Conservation (phyloP, 768 basidiomycete genomes). For the Leucocoprinus birnbaumii region DNA sequence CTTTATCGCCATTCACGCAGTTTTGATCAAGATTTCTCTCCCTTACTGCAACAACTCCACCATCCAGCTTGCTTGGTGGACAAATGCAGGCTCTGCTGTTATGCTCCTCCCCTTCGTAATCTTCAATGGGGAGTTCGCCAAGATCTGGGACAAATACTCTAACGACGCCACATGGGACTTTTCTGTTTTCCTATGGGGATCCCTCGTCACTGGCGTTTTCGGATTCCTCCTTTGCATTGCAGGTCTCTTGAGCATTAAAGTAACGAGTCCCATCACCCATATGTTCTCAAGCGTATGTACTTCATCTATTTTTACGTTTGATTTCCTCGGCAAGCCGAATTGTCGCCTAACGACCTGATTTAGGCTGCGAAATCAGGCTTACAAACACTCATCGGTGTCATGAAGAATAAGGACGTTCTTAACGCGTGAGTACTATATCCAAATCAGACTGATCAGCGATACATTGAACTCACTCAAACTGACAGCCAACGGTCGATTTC, state of each 20-base stretch:
- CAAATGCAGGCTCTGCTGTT: slow-evolving; percentile 65
- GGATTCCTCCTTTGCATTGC: slow-evolving; percentile 82
- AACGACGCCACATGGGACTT: slow-evolving; percentile 42
- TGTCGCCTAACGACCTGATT: slow-evolving; percentile 3
- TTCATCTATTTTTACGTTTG: slow-evolving; percentile 1
- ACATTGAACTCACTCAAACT: not conserved
- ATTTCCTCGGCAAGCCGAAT: not conserved
- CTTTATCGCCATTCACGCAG: slow-evolving; percentile 74
- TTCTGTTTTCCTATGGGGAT: slow-evolving; percentile 60
- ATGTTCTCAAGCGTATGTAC: slow-evolving; percentile 76
- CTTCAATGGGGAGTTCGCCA: slow-evolving; percentile 48
- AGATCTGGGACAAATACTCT: slow-evolving; percentile 35
- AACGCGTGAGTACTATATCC: slow-evolving; percentile 53
- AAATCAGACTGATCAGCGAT: not conserved
- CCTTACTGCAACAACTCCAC: slow-evolving; percentile 69
- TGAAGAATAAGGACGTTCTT: slow-evolving; percentile 72
- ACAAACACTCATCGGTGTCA: slow-evolving; percentile 78
- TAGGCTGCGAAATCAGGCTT: slow-evolving; percentile 82
- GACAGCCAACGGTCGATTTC: slow-evolving; percentile 59
- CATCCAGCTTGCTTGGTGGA: slow-evolving; percentile 77
- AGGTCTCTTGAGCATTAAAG: slow-evolving; percentile 75
- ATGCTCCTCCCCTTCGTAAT: slow-evolving; percentile 64
- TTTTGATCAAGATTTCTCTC: slow-evolving; percentile 69
- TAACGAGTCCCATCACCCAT: slow-evolving; percentile 81
- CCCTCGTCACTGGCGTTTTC: slow-evolving; percentile 67